Percentiles rank a stretch among this genome's conserved stretches.
Evolutionary conservation across 2,329 filamentous ascomycete species (phyloP).

Genomic region (Aspergillus fructus): DNA sequence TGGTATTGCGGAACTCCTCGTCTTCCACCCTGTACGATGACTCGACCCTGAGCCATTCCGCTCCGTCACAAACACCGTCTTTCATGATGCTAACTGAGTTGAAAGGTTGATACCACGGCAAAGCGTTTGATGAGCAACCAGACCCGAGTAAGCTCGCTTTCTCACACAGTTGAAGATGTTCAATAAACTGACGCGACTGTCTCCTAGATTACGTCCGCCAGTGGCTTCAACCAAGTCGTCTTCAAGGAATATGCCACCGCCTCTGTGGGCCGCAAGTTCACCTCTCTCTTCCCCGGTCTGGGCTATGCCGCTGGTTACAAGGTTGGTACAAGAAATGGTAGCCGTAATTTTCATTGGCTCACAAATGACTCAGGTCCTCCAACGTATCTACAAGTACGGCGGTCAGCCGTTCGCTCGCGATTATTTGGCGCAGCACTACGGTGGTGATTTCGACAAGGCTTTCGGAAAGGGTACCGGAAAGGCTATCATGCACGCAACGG

Average conservation of each 20-base stretch:
- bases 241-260: slow-evolving; percentile 86
- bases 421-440: slow-evolving; percentile 77
- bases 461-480: slow-evolving; percentile 98
- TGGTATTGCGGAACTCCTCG: slow-evolving; percentile 86
- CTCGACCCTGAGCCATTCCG: background rate
- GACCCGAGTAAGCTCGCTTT: slow-evolving; percentile 57
- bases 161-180: background rate
- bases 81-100: slow-evolving; percentile 21
- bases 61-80: background rate
- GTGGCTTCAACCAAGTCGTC: slow-evolving; percentile 82
- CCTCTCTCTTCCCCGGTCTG: slow-evolving; percentile 93
- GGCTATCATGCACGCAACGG: slow-evolving; percentile 95
- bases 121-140: slow-evolving; percentile 99
- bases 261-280: slow-evolving; percentile 72
- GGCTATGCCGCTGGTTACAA: slow-evolving; percentile 99
- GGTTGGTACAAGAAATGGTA: slow-evolving; percentile 45
- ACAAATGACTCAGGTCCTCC: slow-evolving; percentile 60
- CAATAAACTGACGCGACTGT: slow-evolving; percentile 20
- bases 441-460: slow-evolving; percentile 76
- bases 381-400: slow-evolving; percentile 98
- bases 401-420: slow-evolving; percentile 94
- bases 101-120: slow-evolving; percentile 90
- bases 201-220: slow-evolving; percentile 53
- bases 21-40: slow-evolving; percentile 79
- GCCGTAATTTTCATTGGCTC: slow-evolving; percentile 12